A percentile compares a stretch with the other conserved stretches of the same genome.
Evolutionary conservation across 768 basidiomycete species (phyloP).

Genomic region (Mycena pura): DNA sequence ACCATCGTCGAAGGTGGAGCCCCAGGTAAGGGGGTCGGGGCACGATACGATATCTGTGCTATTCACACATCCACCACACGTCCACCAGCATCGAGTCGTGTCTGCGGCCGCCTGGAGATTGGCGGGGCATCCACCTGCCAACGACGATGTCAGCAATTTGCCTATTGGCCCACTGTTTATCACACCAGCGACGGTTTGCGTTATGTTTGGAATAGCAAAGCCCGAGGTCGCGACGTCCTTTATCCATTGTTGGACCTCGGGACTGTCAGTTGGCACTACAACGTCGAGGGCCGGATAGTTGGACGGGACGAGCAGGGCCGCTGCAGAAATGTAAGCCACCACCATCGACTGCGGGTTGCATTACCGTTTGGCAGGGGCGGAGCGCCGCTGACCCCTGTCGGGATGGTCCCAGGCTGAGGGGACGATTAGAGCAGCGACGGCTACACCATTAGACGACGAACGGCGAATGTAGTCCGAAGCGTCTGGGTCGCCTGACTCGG

Average conservation of each 20-base stretch:
- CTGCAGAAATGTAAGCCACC: slow-evolving; percentile 35
- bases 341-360: not conserved
- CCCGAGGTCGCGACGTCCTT: slow-evolving; percentile 62
- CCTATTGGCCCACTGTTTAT: slow-evolving; percentile 4
- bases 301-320: slow-evolving; percentile 49
- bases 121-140: slow-evolving; percentile 61
- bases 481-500: slow-evolving; percentile 50
- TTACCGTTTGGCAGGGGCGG: slow-evolving; percentile 65
- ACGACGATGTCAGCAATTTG: not conserved
- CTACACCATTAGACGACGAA: not conserved
- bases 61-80: slow-evolving; percentile 74
- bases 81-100: slow-evolving; percentile 76
- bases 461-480: slow-evolving; percentile 50
- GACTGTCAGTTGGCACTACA: slow-evolving; percentile 63
- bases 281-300: slow-evolving; percentile 74
- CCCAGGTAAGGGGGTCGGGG: slow-evolving; percentile 66
- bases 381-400: slow-evolving; percentile 59
- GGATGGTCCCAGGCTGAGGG: slow-evolving; percentile 50
- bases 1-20: slow-evolving; percentile 69
- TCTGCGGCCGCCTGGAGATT: slow-evolving; percentile 58
- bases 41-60: slow-evolving; percentile 77
- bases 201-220: slow-evolving; percentile 61
- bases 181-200: slow-evolving; percentile 49
- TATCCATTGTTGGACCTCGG: slow-evolving; percentile 77
- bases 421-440: not conserved